Evolutionary conservation across 257 asterid genomes (phyloP).

Genomic region (Linderniella brevidens): DNA sequence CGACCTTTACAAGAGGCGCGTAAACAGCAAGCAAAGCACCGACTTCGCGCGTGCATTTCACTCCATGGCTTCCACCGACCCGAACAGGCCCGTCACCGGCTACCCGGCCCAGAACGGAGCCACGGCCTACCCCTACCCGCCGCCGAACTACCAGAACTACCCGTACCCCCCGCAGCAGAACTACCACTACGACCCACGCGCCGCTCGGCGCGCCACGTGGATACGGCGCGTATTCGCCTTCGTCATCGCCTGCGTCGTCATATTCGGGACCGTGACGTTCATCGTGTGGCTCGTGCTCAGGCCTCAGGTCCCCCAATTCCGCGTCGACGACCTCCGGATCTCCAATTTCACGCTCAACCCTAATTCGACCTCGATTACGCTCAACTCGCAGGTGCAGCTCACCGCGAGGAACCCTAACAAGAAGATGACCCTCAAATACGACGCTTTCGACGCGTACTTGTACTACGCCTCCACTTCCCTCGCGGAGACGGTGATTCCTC

Average conservation of each 20-base stretch:
- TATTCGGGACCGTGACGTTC: slow-evolving; percentile 42
- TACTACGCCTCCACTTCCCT: slow-evolving; percentile 18
- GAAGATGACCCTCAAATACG: slow-evolving; percentile 46
- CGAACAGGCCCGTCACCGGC: slow-evolving; percentile 62
- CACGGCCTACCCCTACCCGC: background rate
- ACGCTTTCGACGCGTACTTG: slow-evolving; percentile 25
- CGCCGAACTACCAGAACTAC: too few species aligned
- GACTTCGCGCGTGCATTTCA: too few species aligned
- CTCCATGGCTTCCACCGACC: slow-evolving; percentile 34
- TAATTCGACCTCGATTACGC: slow-evolving; percentile 20
- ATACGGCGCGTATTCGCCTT: slow-evolving; percentile 59
- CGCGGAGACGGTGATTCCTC: slow-evolving; percentile 38
- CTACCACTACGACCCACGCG: too few species aligned
- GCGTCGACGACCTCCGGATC: slow-evolving; percentile 33
- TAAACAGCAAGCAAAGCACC: too few species aligned
- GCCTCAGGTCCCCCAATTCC: slow-evolving; percentile 67
- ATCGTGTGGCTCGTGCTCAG: slow-evolving; percentile 79
- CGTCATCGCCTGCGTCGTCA: slow-evolving; percentile 31
- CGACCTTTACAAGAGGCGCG: background rate
- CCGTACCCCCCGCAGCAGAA: too few species aligned
- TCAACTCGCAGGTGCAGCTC: slow-evolving; percentile 33
- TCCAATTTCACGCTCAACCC: slow-evolving; percentile 41
- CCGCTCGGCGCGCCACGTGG: too few species aligned
- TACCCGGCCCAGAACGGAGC: slow-evolving; percentile 33
- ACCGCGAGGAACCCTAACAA: slow-evolving; percentile 71